These are phyloP conservation scores for Solanum phureja DNA, from an alignment of 257 asterid species.

Conservation along the genomic window DNA sequence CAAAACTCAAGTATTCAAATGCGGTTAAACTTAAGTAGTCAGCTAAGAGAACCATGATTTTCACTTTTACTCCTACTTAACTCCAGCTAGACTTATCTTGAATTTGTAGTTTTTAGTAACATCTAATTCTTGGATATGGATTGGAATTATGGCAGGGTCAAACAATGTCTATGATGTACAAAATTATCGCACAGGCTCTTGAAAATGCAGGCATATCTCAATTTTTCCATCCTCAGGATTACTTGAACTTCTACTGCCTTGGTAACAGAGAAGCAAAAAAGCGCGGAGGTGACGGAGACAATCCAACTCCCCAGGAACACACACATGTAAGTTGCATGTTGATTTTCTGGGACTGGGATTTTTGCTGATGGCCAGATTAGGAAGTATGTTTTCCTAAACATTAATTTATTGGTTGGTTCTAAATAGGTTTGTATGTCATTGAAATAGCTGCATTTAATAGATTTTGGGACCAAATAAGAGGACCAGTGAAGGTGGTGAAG, in stretches of 20 bases:
- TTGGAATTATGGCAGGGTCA: conserved; percentile 31
- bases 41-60: background rate
- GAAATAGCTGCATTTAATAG: background rate
- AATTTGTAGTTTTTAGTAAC: background rate
- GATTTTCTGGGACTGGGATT: background rate
- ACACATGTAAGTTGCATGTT: background rate
- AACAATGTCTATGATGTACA: conserved; percentile 50
- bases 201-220: conserved; percentile 15
- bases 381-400: background rate
- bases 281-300: background rate
- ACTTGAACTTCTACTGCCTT: conserved; percentile 44
- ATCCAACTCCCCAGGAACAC: conserved; percentile 1
- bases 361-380: background rate
- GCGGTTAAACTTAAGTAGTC: background rate
- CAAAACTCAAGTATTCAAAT: background rate
- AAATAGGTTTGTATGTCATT: background rate
- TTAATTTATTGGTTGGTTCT: background rate
- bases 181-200: conserved; percentile 28
- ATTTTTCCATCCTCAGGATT: conserved; percentile 33
- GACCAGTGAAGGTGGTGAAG: background rate
- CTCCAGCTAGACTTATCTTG: background rate
- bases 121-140: conserved; percentile 1
- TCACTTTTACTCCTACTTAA: background rate
- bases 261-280: conserved; percentile 29
- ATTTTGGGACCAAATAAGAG: background rate